phyloP scores from a whole-genome alignment of 805 yeast species.

The Tetrapisispora namnaoensis region DNA sequence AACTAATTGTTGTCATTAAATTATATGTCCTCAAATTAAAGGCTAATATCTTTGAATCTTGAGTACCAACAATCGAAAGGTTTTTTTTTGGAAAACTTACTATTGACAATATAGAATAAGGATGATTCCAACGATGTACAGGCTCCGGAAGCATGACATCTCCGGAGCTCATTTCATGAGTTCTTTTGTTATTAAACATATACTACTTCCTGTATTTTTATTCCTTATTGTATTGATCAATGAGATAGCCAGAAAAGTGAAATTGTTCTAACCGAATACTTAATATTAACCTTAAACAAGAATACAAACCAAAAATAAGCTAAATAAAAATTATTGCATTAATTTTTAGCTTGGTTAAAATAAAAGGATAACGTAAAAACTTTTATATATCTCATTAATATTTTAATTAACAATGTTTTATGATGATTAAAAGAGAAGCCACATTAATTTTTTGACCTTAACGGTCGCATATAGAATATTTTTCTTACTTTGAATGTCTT shows the following conservation, averaged over 20 bases:
- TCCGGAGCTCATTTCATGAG: background rate
- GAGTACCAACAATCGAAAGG: slow-evolving; percentile 80
- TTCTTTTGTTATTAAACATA: background rate
- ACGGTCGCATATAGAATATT: background rate
- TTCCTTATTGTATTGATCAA: background rate
- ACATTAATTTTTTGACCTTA: background rate
- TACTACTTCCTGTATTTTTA: background rate
- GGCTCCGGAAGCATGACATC: slow-evolving; percentile 16
- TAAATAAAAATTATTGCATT: too few species aligned
- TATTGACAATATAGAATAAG: slow-evolving; percentile 63
- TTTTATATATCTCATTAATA: too few species aligned
- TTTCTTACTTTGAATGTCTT: too few species aligned
- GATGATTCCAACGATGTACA: slow-evolving; percentile 69
- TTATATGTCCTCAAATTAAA: slow-evolving; percentile 60
- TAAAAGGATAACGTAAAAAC: too few species aligned
- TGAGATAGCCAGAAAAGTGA: too few species aligned
- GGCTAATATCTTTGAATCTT: slow-evolving; percentile 67
- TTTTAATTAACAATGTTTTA: too few species aligned
- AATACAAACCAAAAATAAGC: too few species aligned
- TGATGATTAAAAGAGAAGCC: background rate
- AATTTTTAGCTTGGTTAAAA: too few species aligned
- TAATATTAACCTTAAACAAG: too few species aligned
- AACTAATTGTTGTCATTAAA: slow-evolving; percentile 32
- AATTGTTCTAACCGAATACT: too few species aligned
- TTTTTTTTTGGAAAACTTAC: slow-evolving; percentile 49